phyloP scores from a whole-genome alignment of 1,284 basidiomycete species.

The Grifola frondosa region DNA sequence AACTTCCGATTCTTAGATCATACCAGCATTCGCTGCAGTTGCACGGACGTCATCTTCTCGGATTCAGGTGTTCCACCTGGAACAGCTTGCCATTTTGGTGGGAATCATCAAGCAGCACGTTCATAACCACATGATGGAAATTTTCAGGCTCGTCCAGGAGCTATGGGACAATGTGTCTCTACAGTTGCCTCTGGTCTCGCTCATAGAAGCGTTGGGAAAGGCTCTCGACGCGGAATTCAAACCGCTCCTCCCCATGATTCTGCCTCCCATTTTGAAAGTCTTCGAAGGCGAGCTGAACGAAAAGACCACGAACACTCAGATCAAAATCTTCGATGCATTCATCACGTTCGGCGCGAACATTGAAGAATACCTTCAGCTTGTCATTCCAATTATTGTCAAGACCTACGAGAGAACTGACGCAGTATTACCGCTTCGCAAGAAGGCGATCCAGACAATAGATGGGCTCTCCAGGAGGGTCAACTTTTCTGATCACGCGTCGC shows the following conservation, averaged over 20 bases:
- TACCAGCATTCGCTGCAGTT: conserved; percentile 93
- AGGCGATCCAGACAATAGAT: conserved; percentile 90
- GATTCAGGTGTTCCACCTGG: conserved; percentile 92
- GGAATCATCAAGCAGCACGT: conserved; percentile 98
- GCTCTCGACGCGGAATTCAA: conserved; percentile 98
- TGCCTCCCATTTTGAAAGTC: conserved; percentile 88
- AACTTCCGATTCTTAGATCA: conserved; percentile 64
- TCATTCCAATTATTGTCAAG: conserved; percentile 93
- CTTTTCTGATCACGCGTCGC: conserved; percentile 97
- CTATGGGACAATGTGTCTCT: conserved; percentile 88
- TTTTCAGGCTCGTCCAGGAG: conserved; percentile 83
- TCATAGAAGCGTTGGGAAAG: conserved; percentile 94
- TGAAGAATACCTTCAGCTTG: conserved; percentile 96
- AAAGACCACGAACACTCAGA: conserved; percentile 76
- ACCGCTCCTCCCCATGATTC: conserved; percentile 90
- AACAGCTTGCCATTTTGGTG: conserved; percentile 95
- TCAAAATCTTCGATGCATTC: conserved; percentile 93
- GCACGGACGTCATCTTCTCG: conserved; percentile 82
- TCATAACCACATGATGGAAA: conserved; percentile 84
- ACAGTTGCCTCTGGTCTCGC: conserved; percentile 90
- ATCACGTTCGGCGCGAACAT: conserved; percentile 95
- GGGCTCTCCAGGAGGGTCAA: conserved; percentile 92
- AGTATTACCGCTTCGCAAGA: conserved; percentile 75
- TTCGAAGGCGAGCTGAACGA: conserved; percentile 88
- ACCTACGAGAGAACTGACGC: conserved; percentile 88